Evolutionary conservation across 1,139 yeast genomes (phyloP), one percentile per base, ranked within the genome.

Genomic region (Hanseniaspora sp.): DNA sequence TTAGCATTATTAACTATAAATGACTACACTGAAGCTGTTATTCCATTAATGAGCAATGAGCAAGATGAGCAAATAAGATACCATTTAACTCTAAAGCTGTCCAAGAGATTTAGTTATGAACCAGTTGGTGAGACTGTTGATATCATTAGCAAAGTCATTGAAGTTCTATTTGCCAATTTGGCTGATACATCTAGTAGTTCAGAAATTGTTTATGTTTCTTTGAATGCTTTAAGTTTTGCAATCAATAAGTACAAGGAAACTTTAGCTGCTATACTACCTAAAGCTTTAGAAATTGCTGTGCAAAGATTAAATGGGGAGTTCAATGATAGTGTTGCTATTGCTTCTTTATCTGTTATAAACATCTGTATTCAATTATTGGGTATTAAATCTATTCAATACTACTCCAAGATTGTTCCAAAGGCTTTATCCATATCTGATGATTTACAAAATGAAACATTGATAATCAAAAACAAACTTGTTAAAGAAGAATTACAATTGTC

Each of bases 361-460:
- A 80, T 82, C 58, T 71, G 86, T 56, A 77, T 86, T 54, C 79
- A 81, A 55, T 76, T 80, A 17, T 69, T 90, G 52, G 98, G 98
- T 48, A 92, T 95, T 31, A 85, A 87, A 63, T 76, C 83, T 57
- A 83, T 92, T 67, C 94, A 95, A 7, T 79, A 76, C 63, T 86
- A 87, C 74, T 86, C 95, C 35, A 83, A 82, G 67, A 81, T 90
- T 62, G 79, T 92, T 57, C 88, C 92, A 13, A 86, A 86, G 13
- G 74, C 86, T 8, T 74, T 87, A 57, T 70, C 72, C 42, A 75
- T 86, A 48, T 83, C 86, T 72, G 70, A 71, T 29, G 64, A 63
- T 48, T 69, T 69, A 53, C 64, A 70, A 37, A 62, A 60, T 9
- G 70, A 65, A 17, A 59, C 56, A 5, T 39, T 43, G 12, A 63